phyloP scores from a whole-genome alignment of 2,329 filamentous ascomycete genomes.

The Paracorniculantispora psalliotae region DNA sequence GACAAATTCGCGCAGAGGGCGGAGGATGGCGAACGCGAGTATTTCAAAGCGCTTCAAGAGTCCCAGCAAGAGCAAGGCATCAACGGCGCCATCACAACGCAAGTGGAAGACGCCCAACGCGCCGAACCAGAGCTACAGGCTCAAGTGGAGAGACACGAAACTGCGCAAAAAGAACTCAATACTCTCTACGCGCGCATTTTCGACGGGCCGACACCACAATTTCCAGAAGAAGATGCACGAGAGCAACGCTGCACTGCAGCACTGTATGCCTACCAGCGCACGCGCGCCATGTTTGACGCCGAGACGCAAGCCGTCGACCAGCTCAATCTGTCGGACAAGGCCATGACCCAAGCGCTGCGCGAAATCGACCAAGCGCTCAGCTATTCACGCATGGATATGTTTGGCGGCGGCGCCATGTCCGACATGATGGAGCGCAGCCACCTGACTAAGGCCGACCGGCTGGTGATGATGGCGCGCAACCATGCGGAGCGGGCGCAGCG shows the following conservation, averaged over 20 bases:
- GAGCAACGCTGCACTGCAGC: slow-evolving; percentile 35
- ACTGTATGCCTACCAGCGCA: slow-evolving; percentile 32
- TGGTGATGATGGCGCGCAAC: slow-evolving; percentile 36
- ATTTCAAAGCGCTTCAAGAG: slow-evolving; percentile 46
- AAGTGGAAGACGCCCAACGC: slow-evolving; percentile 36
- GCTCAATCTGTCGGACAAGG: slow-evolving; percentile 34
- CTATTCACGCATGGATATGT: slow-evolving; percentile 42
- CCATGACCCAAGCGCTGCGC: slow-evolving; percentile 30
- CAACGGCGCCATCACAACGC: slow-evolving; percentile 34
- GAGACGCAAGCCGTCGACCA: slow-evolving; percentile 37
- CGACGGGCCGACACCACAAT: slow-evolving; percentile 44
- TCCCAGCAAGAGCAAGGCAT: slow-evolving; percentile 41
- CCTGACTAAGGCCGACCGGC: slow-evolving; percentile 42
- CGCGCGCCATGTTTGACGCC: slow-evolving; percentile 30
- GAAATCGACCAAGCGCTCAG: slow-evolving; percentile 39
- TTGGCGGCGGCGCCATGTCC: slow-evolving; percentile 42
- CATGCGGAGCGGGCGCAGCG: slow-evolving; percentile 35
- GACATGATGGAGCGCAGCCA: slow-evolving; percentile 52
- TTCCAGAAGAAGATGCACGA: slow-evolving; percentile 47
- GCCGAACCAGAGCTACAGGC: slow-evolving; percentile 32
- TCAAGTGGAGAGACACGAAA: slow-evolving; percentile 30
- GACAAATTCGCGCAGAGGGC: slow-evolving; percentile 37
- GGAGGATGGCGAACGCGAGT: slow-evolving; percentile 50
- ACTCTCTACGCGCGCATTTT: slow-evolving; percentile 50
- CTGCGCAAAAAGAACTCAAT: slow-evolving; percentile 44